These are phyloP conservation scores for Fusarium annulatum DNA, from an alignment of 2,329 filamentous ascomycete genomes.

Conservation along the genomic window DNA sequence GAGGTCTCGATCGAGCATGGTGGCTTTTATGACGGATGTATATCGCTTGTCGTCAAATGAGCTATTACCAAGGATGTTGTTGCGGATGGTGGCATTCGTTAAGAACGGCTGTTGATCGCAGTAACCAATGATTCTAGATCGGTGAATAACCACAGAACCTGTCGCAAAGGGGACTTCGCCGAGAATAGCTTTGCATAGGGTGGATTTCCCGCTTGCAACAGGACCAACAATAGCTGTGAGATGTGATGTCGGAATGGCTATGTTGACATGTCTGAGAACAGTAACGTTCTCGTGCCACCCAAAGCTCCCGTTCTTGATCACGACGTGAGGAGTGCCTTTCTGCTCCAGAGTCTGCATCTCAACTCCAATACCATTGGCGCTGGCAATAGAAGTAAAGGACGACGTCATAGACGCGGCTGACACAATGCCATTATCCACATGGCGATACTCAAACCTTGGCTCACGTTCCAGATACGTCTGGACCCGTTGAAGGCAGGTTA, in stretches of 20 bases:
- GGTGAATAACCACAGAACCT: slow-evolving; percentile 20
- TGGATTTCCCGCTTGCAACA: slow-evolving; percentile 51
- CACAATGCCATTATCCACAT: fast-evolving
- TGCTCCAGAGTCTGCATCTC: background rate
- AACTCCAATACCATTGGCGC: fast-evolving
- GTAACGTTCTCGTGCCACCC: slow-evolving; percentile 34
- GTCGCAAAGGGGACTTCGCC: slow-evolving; percentile 40
- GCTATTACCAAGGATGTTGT: slow-evolving; percentile 52
- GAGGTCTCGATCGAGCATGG: slow-evolving; percentile 48
- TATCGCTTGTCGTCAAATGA: slow-evolving; percentile 47
- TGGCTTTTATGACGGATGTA: slow-evolving; percentile 47
- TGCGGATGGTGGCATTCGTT: slow-evolving; percentile 50
- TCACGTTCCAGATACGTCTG: background rate
- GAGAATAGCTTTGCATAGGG: slow-evolving; percentile 51
- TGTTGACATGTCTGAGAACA: slow-evolving; percentile 28
- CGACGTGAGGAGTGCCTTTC: background rate
- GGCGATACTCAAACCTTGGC: background rate
- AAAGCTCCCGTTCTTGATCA: slow-evolving; percentile 30
- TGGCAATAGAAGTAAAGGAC: background rate
- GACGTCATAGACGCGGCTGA: fast-evolving
- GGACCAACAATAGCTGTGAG: slow-evolving; percentile 52
- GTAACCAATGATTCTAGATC: slow-evolving; percentile 40
- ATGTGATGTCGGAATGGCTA: slow-evolving; percentile 9
- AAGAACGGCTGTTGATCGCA: slow-evolving; percentile 49
- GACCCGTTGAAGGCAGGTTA: background rate